Evolutionary conservation across 805 yeast species (phyloP).

Genomic region (Hanseniaspora mollemarum): DNA sequence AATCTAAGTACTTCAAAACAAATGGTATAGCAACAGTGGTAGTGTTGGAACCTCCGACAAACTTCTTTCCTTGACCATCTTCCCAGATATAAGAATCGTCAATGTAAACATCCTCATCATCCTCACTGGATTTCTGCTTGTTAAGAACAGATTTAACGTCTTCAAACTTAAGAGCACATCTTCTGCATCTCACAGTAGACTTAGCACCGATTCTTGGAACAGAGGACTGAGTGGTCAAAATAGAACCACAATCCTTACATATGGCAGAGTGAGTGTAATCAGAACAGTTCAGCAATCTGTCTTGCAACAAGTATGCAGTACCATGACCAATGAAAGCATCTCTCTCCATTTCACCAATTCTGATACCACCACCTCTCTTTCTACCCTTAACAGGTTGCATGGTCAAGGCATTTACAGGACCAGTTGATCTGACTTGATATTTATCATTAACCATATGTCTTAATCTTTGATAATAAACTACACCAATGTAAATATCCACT

Average conservation of each 20-base stretch:
- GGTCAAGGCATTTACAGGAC: slow-evolving; percentile 91
- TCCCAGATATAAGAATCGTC: slow-evolving; percentile 82
- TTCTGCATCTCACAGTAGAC: slow-evolving; percentile 74
- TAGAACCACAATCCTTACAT: slow-evolving; percentile 88
- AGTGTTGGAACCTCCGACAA: slow-evolving; percentile 86
- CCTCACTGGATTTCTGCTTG: slow-evolving; percentile 25
- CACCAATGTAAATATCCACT: slow-evolving; percentile 92
- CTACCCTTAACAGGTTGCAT: slow-evolving; percentile 99
- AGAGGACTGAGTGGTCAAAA: slow-evolving; percentile 76
- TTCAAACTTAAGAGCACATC: slow-evolving; percentile 70
- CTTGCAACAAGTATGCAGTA: slow-evolving; percentile 87
- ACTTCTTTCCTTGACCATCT: slow-evolving; percentile 88
- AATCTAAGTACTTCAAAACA: slow-evolving; percentile 86
- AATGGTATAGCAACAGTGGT: slow-evolving; percentile 94
- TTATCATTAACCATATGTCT: slow-evolving; percentile 99
- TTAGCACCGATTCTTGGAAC: slow-evolving; percentile 82
- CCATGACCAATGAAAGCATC: slow-evolving; percentile 99
- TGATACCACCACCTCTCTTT: slow-evolving; percentile 97
- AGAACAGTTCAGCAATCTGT: slow-evolving; percentile 84
- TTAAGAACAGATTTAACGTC: slow-evolving; percentile 36
- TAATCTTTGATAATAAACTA: slow-evolving; percentile 93
- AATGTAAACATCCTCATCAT: slow-evolving; percentile 32
- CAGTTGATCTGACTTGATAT: slow-evolving; percentile 98
- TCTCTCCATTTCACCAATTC: slow-evolving; percentile 99
- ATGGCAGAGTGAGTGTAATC: slow-evolving; percentile 87